A percentile compares a stretch with the other conserved stretches of the same genome.
Conservation (phyloP, 495 filamentous ascomycete genomes). For the Daldinia concentrica region DNA sequence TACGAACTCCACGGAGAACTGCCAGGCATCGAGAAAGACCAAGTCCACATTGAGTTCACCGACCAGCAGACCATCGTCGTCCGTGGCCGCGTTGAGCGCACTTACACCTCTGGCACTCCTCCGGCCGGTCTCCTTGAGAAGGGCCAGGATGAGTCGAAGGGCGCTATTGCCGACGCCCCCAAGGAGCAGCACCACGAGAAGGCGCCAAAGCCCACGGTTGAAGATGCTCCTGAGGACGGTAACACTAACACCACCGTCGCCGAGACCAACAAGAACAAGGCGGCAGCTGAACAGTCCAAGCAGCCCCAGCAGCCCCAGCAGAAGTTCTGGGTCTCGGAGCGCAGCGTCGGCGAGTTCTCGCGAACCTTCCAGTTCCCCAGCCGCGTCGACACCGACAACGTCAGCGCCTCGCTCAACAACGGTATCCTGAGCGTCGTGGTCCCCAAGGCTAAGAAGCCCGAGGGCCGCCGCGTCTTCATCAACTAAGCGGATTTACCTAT, state of each 20-base stretch:
- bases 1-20: constrained; percentile 92
- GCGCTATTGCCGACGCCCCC: constrained; percentile 49
- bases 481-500: constrained; percentile 26
- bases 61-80: constrained; percentile 80
- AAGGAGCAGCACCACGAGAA: constrained; percentile 50
- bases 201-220: constrained; percentile 68
- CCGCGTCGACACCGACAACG: constrained; percentile 77
- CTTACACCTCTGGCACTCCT: constrained; percentile 56
- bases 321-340: constrained; percentile 85
- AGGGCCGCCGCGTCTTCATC: constrained; percentile 44
- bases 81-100: constrained; percentile 71
- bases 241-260: constrained; percentile 38
- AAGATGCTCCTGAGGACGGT: constrained; percentile 59
- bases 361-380: constrained; percentile 80
- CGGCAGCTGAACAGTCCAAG: constrained; percentile 36
- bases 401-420: constrained; percentile 78
- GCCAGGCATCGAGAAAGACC: constrained; percentile 79
- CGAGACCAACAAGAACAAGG: constrained; percentile 45
- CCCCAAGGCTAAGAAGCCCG: constrained; percentile 73
- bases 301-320: constrained; percentile 52
- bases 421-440: constrained; percentile 77
- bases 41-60: constrained; percentile 85
- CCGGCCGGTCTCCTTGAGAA: constrained; percentile 50
- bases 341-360: constrained; percentile 80
- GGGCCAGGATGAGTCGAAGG: constrained; percentile 25